Percentiles rank a stretch among this genome's conserved stretches.
Evolutionary conservation across 371 early-diverging fungal genomes (phyloP).

Genomic region (Rhizopus arrhizus): DNA sequence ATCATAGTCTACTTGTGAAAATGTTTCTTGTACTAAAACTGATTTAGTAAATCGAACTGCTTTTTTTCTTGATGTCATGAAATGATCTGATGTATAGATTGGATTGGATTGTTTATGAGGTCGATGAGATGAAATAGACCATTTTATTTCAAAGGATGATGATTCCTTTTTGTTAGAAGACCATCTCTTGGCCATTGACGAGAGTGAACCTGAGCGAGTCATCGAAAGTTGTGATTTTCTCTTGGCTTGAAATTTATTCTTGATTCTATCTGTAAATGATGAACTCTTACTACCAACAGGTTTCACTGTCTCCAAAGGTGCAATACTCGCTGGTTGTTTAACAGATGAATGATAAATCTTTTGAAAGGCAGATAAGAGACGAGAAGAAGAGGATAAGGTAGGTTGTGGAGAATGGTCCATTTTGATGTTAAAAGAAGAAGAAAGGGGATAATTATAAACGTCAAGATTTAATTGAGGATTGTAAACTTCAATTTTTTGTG

Average conservation of each 20-base stretch:
- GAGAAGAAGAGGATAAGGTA: slow-evolving; percentile 15
- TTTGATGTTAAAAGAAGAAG: slow-evolving; percentile 4
- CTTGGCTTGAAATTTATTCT: slow-evolving; percentile 24
- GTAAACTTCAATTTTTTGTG: not conserved
- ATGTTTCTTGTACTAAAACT: slow-evolving; percentile 58
- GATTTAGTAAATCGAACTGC: slow-evolving; percentile 31
- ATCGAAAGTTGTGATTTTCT: slow-evolving; percentile 3
- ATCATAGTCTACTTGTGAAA: slow-evolving; percentile 68
- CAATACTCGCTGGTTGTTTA: not conserved
- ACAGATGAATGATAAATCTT: slow-evolving; percentile 5
- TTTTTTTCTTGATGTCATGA: not conserved
- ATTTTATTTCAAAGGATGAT: not conserved
- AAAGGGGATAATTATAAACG: not conserved
- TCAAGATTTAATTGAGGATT: not conserved
- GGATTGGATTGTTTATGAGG: not conserved
- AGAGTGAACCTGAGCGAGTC: slow-evolving; percentile 24
- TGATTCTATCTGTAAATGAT: slow-evolving; percentile 28
- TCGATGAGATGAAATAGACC: slow-evolving; percentile 22
- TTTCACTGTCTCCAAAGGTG: slow-evolving; percentile 10
- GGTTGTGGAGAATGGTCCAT: slow-evolving; percentile 7
- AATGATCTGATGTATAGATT: too few relatives aligned
- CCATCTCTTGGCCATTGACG: slow-evolving; percentile 17
- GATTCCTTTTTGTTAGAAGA: slow-evolving; percentile 1
- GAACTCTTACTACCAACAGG: not conserved
- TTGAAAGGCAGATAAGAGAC: slow-evolving; percentile 24